Evolutionary conservation across 176 grass and related monocot species (phyloP), one percentile per base, ranked within the genome.

Genomic region (Paspalum notatum): DNA sequence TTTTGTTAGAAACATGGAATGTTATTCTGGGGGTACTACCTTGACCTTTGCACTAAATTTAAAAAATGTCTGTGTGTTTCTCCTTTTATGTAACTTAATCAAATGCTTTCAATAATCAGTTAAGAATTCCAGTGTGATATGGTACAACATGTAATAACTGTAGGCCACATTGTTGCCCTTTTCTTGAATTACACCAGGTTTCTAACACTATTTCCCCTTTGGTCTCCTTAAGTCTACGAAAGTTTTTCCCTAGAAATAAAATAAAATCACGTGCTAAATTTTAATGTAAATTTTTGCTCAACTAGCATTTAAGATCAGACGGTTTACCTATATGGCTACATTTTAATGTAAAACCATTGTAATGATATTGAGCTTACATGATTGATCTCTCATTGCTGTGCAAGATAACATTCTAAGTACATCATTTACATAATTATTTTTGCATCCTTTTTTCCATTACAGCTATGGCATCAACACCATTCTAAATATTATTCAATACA

Each of bases 1-100:
- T 98, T 75, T 90, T 95, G 53, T 89, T 98, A 83, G 96, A 98
- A 83, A 91, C 89, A 69, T 98, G 96, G 96, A 95, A 87, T 91
- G 88, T 98, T 77, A 79, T 95, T 87, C 86, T 98, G 52, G 88
- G 82, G 96, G 96, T 98, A 93, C 57, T 66, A 56, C 46, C 58
- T 65, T 68, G 61, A 75, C 46, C 49, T 82, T 39, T 77, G 27
- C 38, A 65, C 80, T 13, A 82, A 32, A 80, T 55, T 59, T 20
- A 14, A 51, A 73, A 56, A 77, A 66, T 68, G n/a, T 20, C 42
- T 52, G 47, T 12, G 21, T 62, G 47, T 38, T 90, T 49, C 38
- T 24, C 39, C 22, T 73, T 54, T 61, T 75, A 38, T 37, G 6
- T 22, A 62, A 49, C 45, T 85, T 77, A 65, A 58, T 42, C 20